phyloP scores from a whole-genome alignment of 768 basidiomycete genomes.

The Mycena vitilis region DNA sequence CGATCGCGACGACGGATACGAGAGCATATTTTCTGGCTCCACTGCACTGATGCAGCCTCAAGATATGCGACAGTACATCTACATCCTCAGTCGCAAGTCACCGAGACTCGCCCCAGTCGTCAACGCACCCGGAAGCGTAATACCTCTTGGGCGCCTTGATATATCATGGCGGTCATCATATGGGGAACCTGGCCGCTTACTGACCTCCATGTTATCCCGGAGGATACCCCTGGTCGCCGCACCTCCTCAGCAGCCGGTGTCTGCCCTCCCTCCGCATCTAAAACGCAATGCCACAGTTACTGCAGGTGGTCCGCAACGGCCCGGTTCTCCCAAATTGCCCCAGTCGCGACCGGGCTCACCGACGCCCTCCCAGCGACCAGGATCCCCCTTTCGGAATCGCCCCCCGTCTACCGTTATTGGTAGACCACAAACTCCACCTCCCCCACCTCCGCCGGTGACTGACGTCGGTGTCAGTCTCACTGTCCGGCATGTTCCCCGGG shows the following conservation, averaged over 20 bases:
- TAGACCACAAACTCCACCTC: constrained; percentile 49
- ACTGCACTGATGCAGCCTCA: constrained; percentile 84
- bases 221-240: constrained; percentile 70
- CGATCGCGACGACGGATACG: constrained; percentile 30
- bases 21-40: constrained; percentile 67
- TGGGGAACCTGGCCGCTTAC: constrained; percentile 86
- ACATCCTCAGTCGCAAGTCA: constrained; percentile 72
- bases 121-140: constrained; percentile 74
- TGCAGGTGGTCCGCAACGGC: constrained; percentile 57
- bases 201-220: constrained; percentile 91
- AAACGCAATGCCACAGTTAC: constrained; percentile 60
- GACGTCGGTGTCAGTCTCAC: constrained; percentile 71
- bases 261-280: constrained; percentile 84
- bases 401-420: constrained; percentile 51
- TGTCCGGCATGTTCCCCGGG: constrained; percentile 60
- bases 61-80: constrained; percentile 89
- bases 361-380: constrained; percentile 53
- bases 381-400: constrained; percentile 57
- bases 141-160: constrained; percentile 89
- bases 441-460: constrained; percentile 38
- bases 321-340: constrained; percentile 68
- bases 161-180: constrained; percentile 89
- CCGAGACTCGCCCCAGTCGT: constrained; percentile 57
- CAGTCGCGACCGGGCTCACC: constrained; percentile 70
- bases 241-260: constrained; percentile 61